Evolutionary conservation across 495 filamentous ascomycete species (phyloP).

Genomic region (Glonium stellatum): DNA sequence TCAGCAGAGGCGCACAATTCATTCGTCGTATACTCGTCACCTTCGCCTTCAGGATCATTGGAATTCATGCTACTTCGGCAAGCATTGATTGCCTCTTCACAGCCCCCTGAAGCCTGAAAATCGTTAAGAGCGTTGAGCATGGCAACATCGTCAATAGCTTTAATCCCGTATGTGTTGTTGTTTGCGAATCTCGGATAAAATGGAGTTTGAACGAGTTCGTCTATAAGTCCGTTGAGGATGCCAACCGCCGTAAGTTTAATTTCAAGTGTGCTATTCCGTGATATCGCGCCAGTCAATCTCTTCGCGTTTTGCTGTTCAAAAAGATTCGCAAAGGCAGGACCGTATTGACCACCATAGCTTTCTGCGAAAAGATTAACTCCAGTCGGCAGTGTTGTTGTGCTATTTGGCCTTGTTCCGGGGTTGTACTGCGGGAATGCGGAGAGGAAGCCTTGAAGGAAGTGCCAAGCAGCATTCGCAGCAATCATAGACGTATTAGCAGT

Average conservation of each 20-base stretch:
- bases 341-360: conserved; percentile 46
- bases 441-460: conserved; percentile 63
- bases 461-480: conserved; percentile 58
- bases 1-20: conserved; percentile 24
- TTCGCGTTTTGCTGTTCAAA: conserved; percentile 41
- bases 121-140: conserved; percentile 25
- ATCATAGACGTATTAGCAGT: conserved; percentile 61
- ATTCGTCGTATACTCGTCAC: conserved; percentile 30
- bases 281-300: conserved; percentile 33
- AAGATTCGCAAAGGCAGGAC: conserved; percentile 39
- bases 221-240: conserved; percentile 43
- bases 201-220: conserved; percentile 31
- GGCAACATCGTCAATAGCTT: conserved; percentile 28
- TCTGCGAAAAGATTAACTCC: conserved; percentile 42
- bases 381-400: conserved; percentile 36
- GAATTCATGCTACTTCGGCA: conserved; percentile 27
- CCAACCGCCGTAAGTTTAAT: conserved; percentile 39
- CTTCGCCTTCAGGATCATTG: conserved; percentile 31
- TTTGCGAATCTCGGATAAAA: conserved; percentile 30
- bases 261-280: conserved; percentile 36
- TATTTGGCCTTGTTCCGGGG: conserved; percentile 40
- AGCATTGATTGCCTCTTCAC: conserved; percentile 19
- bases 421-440: conserved; percentile 61
- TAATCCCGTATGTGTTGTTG: conserved; percentile 38
- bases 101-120: conserved; percentile 20